Percentiles rank a stretch among this genome's conserved stretches.
Evolutionary conservation across 371 early-diverging fungal species (phyloP).

Genomic region (Funneliformis caledonium): DNA sequence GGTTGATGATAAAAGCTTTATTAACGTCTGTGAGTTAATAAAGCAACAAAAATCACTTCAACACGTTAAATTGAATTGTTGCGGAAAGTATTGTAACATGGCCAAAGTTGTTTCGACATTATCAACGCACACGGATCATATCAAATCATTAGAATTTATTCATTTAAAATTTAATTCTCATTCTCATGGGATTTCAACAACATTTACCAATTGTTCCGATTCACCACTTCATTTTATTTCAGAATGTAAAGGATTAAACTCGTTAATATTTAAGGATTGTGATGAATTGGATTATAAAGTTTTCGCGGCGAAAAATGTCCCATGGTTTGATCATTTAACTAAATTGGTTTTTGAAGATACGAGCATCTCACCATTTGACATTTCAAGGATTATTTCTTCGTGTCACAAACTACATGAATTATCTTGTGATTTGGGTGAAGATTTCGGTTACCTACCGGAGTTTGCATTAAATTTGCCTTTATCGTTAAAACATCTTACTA

Average conservation of each 20-base stretch:
- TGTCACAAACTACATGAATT: neutral
- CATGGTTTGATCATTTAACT: neutral
- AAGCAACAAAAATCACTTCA: neutral
- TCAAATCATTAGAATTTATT: conserved; percentile 3
- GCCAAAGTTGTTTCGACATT: neutral
- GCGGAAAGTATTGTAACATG: conserved; percentile 18
- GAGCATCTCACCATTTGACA: neutral
- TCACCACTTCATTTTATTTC: neutral
- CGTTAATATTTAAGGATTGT: conserved; percentile 25
- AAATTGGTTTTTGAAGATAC: conserved; percentile 17
- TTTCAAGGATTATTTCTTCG: neutral
- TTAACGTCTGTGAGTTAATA: neutral
- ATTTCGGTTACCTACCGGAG: neutral
- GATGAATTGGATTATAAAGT: neutral
- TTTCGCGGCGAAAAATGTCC: neutral
- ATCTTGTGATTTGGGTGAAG: neutral
- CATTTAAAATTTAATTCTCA: neutral
- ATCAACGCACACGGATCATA: neutral
- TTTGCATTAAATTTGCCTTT: neutral
- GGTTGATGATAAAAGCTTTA: neutral
- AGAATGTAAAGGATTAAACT: neutral
- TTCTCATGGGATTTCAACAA: neutral
- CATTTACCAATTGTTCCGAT: neutral
- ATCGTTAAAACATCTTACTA: neutral
- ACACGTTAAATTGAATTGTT: conserved; percentile 23